A percentile compares a stretch with the other conserved stretches of the same genome.
These are phyloP conservation scores for Juglanconis sp. DNA, from an alignment of 2,329 filamentous ascomycete genomes.

Conservation along the genomic window DNA sequence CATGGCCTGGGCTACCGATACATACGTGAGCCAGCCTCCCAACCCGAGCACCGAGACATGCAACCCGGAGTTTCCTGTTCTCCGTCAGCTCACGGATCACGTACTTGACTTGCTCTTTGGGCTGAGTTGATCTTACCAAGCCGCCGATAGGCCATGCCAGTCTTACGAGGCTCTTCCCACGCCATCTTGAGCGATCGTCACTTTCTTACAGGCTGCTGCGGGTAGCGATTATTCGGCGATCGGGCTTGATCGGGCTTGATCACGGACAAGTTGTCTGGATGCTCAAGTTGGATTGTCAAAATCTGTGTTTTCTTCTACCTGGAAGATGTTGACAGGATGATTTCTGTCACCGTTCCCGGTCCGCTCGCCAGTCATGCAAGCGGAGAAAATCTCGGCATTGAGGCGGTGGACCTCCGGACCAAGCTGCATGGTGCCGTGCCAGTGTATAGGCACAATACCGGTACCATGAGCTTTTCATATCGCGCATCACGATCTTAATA, in stretches of 20 bases:
- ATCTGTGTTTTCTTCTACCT: neutral
- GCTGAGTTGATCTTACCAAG: conserved; percentile 12
- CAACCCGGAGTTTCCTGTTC: conserved; percentile 53
- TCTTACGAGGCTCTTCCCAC: conserved; percentile 41
- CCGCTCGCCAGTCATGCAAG: neutral
- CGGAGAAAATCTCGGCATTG: conserved; percentile 18
- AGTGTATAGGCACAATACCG: no score
- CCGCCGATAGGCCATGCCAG: conserved; percentile 42
- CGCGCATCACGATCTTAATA: neutral
- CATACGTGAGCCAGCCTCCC: conserved; percentile 72
- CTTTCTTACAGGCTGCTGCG: neutral
- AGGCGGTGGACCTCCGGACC: no score
- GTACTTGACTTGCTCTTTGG: neutral
- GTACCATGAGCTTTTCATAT: no score
- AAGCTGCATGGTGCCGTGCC: no score
- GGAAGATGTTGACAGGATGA: neutral
- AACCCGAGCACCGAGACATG: conserved; percentile 72
- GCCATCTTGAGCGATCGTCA: conserved; percentile 31
- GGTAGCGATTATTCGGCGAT: neutral
- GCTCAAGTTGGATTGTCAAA: neutral
- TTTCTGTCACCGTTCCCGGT: neutral
- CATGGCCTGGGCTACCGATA: neutral
- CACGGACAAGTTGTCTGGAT: neutral
- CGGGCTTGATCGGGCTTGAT: neutral
- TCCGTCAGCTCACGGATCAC: neutral